Percentiles rank a stretch among this genome's conserved stretches.
Evolutionary conservation across 106 monocot species (phyloP).

Genomic region (Iris macrosiphon): DNA sequence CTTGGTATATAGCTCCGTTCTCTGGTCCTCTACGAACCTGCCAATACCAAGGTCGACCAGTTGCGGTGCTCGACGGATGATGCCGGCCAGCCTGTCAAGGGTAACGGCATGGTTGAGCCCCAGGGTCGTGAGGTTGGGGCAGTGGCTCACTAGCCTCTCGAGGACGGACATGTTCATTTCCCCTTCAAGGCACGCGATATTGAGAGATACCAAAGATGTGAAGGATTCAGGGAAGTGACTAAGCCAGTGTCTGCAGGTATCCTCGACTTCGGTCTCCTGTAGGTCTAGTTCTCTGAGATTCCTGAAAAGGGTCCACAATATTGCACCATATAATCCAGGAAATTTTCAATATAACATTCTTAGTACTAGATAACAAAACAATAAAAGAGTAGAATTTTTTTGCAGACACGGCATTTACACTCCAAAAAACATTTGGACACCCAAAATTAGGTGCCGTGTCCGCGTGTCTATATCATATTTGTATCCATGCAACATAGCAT

Average conservation of each 20-base stretch:
- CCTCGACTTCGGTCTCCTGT: constrained; percentile 64
- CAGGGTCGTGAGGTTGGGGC: constrained; percentile 55
- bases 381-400: no score
- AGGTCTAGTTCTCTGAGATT: constrained; percentile 65
- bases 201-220: constrained; percentile 63
- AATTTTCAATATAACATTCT: no score
- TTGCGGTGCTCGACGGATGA: constrained; percentile 52
- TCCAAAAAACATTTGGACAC: no score
- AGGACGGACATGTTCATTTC: constrained; percentile 54
- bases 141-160: constrained; percentile 56
- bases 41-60: constrained; percentile 73
- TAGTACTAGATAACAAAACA: no score
- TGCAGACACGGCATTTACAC: no score
- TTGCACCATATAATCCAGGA: no score
- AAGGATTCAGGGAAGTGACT: constrained; percentile 62
- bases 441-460: no score
- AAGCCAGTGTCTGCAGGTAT: constrained; percentile 63
- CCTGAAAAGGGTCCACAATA: no score
- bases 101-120: constrained; percentile 60
- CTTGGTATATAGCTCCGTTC: constrained; percentile 42
- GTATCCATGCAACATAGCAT: no score
- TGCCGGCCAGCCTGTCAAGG: constrained; percentile 46
- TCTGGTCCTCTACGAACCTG: constrained; percentile 32
- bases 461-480: no score
- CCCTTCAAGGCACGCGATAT: constrained; percentile 63